Evolutionary conservation across 495 filamentous ascomycete genomes (phyloP).

Genomic region (Hyaloscypha bicolor): DNA sequence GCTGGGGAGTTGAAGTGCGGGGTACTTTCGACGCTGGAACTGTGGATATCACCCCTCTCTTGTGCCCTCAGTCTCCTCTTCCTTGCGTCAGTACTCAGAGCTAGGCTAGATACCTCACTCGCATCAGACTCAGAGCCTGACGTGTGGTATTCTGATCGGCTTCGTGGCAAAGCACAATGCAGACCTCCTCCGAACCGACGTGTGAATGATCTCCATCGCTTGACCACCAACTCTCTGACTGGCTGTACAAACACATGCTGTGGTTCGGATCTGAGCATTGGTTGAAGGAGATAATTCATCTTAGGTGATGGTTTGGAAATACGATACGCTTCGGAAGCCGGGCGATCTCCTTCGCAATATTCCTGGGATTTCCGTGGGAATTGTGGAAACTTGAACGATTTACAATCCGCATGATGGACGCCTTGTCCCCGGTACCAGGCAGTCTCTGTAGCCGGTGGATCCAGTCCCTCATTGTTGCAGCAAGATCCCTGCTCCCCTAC

Average conservation of each 20-base stretch:
- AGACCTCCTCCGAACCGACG: constrained; percentile 23
- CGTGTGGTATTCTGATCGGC: neutral
- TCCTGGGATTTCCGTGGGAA: neutral
- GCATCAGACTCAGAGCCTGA: constrained; percentile 11
- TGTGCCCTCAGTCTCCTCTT: constrained; percentile 24
- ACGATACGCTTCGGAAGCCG: neutral
- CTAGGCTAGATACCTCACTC: constrained; percentile 15
- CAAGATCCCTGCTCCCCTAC: neutral
- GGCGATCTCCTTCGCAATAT: neutral
- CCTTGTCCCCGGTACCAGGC: neutral
- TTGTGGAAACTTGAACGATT: neutral
- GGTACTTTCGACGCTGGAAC: constrained; percentile 22
- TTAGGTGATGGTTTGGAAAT: neutral
- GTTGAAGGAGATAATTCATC: constrained; percentile 21
- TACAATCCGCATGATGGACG: neutral
- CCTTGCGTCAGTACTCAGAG: constrained; percentile 20
- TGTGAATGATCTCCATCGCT: constrained; percentile 28
- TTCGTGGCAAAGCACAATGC: constrained; percentile 13
- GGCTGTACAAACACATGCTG: constrained; percentile 34
- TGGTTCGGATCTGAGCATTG: constrained; percentile 29
- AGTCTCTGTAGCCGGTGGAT: neutral
- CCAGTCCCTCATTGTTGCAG: neutral
- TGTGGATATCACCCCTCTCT: constrained; percentile 30
- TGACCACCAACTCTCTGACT: constrained; percentile 32
- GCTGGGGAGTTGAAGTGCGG: constrained; percentile 23